phyloP scores from a whole-genome alignment of 169 alveolate genomes.

The Cryptosporidium sp. region DNA sequence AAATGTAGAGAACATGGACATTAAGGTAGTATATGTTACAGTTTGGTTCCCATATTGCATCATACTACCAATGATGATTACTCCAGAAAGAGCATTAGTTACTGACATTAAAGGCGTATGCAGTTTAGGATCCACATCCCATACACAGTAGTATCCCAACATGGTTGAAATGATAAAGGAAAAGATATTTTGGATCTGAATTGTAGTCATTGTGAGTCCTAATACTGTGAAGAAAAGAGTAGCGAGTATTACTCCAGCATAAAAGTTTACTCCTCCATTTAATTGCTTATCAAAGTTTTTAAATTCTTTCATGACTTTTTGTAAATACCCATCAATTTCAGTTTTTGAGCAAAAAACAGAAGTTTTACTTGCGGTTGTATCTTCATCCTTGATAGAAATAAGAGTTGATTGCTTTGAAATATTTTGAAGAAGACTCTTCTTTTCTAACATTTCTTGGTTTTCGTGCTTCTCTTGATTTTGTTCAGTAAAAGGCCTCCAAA shows the following conservation, averaged over 20 bases:
- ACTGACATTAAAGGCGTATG: slow-evolving; percentile 86
- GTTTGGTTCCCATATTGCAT: slow-evolving; percentile 70
- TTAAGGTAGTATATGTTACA: slow-evolving; percentile 32
- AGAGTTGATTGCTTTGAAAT: slow-evolving; percentile 1
- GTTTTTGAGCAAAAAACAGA: background rate
- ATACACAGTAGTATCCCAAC: slow-evolving; percentile 82
- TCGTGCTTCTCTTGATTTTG: slow-evolving; percentile 15
- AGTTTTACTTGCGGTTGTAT: background rate
- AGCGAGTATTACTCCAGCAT: background rate
- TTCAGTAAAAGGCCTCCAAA: slow-evolving; percentile 39
- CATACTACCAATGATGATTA: slow-evolving; percentile 83
- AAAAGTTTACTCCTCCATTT: slow-evolving; percentile 5
- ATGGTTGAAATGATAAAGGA: slow-evolving; percentile 79
- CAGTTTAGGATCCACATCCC: slow-evolving; percentile 84
- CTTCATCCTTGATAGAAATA: background rate
- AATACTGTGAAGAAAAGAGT: slow-evolving; percentile 12
- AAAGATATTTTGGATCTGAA: slow-evolving; percentile 53
- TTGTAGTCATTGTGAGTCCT: slow-evolving; percentile 41
- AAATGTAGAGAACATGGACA: slow-evolving; percentile 72
- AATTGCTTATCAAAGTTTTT: background rate
- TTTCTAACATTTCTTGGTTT: background rate
- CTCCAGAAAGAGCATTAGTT: slow-evolving; percentile 86
- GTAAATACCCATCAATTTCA: background rate
- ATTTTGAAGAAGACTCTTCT: background rate
- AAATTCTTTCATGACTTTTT: background rate